Evolutionary conservation across 768 basidiomycete genomes (phyloP).

Genomic region (Pseudohyphozyma bogoriensis): DNA sequence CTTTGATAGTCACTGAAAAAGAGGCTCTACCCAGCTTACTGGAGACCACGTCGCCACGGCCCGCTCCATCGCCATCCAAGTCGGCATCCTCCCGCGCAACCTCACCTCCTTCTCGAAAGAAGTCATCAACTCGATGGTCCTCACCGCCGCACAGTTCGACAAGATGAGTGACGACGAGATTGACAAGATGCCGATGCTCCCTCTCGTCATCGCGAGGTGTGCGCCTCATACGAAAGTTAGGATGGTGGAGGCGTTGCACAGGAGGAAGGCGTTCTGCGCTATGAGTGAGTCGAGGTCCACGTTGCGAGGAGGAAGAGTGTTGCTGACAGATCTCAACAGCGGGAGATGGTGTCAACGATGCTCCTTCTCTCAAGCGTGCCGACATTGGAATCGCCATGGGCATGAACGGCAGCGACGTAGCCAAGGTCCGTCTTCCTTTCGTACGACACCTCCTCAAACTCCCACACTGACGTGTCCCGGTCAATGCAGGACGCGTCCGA

Average conservation of each 20-base stretch:
- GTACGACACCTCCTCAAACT: background rate
- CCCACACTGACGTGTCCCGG: background rate
- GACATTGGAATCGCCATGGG: conserved; percentile 58
- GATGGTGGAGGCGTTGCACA: conserved; percentile 53
- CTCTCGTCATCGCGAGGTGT: conserved; percentile 53
- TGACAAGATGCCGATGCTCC: conserved; percentile 44
- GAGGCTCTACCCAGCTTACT: no score
- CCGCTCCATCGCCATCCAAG: conserved; percentile 52
- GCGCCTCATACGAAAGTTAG: conserved; percentile 49
- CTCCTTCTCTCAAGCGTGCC: conserved; percentile 50
- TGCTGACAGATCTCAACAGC: conserved; percentile 3
- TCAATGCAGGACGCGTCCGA: conserved; percentile 38
- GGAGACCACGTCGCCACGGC: conserved; percentile 51
- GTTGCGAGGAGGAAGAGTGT: no score
- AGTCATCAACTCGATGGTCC: conserved; percentile 19
- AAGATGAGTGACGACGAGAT: conserved; percentile 49
- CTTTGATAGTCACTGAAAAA: no score
- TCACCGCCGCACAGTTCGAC: conserved; percentile 42
- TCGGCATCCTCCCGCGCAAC: conserved; percentile 27
- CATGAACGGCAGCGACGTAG: conserved; percentile 49
- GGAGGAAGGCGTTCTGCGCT: conserved; percentile 48
- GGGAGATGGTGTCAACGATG: conserved; percentile 51
- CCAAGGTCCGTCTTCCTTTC: conserved; percentile 41
- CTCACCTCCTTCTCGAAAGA: conserved; percentile 18
- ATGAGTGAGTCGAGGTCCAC: conserved; percentile 37